These are phyloP conservation scores for Colletotrichum sansevieriae DNA, from an alignment of 2,329 filamentous ascomycete genomes.

Conservation along the genomic window DNA sequence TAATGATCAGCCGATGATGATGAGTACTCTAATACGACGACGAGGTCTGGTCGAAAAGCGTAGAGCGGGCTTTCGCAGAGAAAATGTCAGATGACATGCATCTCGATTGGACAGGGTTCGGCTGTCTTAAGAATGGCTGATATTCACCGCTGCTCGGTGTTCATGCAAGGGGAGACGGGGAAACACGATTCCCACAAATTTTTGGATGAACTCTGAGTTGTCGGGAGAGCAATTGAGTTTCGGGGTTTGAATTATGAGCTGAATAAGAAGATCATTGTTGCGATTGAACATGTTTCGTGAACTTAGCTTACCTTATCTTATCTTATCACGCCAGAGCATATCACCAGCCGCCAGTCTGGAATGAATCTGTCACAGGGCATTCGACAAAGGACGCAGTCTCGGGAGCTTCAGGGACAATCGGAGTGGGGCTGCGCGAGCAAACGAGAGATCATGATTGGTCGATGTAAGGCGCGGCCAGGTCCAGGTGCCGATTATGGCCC, in stretches of 20 bases:
- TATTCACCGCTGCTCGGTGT: constrained; percentile 37
- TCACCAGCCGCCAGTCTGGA: background rate
- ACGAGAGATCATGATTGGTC: background rate
- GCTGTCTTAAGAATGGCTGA: constrained; percentile 21
- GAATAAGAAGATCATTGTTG: background rate
- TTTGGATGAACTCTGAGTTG: constrained; percentile 5
- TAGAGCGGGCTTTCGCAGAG: background rate
- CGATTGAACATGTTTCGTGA: no score
- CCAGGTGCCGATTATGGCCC: constrained; percentile 23
- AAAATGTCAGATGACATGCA: constrained; percentile 37
- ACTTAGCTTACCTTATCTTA: no score
- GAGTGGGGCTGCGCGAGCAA: background rate
- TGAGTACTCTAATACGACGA: constrained; percentile 4
- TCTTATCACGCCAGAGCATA: no score
- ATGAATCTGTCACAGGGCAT: background rate
- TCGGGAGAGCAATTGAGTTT: background rate
- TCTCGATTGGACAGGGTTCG: constrained; percentile 22
- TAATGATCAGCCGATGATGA: constrained; percentile 29
- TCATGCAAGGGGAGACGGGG: constrained; percentile 35
- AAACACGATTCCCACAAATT: constrained; percentile 6
- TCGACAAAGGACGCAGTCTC: constrained; percentile 16
- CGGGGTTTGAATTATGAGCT: background rate
- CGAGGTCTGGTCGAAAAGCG: constrained; percentile 7
- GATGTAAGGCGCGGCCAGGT: background rate
- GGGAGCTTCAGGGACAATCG: constrained; percentile 38